Conservation (phyloP, 1,284 basidiomycete species). For the Cutaneotrichosporon sp. region DNA sequence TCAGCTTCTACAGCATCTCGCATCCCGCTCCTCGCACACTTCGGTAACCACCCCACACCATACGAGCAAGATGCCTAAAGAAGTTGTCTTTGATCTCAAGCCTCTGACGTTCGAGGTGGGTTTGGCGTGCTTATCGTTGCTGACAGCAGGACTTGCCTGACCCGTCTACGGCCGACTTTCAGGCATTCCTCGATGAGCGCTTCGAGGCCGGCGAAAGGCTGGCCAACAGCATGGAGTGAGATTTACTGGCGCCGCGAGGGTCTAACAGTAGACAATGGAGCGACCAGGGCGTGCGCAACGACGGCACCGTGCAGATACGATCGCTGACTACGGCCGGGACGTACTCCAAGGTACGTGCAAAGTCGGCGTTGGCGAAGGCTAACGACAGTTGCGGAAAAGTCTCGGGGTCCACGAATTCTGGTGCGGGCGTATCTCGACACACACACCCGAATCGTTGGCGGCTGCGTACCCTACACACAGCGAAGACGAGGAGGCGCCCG, state of each 20-base stretch:
- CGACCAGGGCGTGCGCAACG: constrained; percentile 22
- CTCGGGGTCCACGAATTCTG: constrained; percentile 34
- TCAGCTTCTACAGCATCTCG: neutral
- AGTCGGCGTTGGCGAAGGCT: neutral
- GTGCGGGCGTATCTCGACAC: constrained; percentile 28
- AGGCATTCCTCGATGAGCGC: constrained; percentile 28
- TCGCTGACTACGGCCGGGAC: constrained; percentile 15
- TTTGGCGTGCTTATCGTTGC: neutral
- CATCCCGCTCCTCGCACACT: neutral
- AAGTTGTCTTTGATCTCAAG: constrained; percentile 18
- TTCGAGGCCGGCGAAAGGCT: constrained; percentile 29
- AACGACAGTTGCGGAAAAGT: constrained; percentile 26
- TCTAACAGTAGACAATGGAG: constrained; percentile 29
- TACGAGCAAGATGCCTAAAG: neutral
- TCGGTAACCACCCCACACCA: neutral
- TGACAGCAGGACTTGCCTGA: constrained; percentile 31
- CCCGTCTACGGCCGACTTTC: constrained; percentile 22
- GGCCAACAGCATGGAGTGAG: constrained; percentile 31
- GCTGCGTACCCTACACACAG: neutral
- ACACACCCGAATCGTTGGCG: neutral
- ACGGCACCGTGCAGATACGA: constrained; percentile 27
- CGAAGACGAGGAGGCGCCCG: neutral
- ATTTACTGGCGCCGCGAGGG: neutral
- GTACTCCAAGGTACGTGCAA: constrained; percentile 7
- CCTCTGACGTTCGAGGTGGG: constrained; percentile 11